Evolutionary conservation across 352 stramenopile species (phyloP).

Genomic region (Phytophthora syringae): DNA sequence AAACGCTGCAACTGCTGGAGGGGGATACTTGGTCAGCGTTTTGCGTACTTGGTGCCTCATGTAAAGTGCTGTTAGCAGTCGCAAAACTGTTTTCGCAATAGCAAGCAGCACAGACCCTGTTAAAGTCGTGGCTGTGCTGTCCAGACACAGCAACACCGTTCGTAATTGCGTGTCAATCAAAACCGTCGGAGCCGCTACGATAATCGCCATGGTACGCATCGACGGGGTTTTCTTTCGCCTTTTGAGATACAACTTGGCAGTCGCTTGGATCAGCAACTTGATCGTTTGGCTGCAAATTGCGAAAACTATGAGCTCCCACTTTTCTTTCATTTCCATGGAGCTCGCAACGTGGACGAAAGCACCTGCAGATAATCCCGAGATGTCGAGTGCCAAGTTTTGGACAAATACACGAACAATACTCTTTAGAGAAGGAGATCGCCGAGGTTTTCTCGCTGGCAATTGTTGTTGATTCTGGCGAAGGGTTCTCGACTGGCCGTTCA

Average conservation of each 20-base stretch:
- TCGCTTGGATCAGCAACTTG: conserved; percentile 29
- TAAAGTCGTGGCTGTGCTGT: conserved; percentile 23
- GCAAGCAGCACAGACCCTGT: conserved; percentile 20
- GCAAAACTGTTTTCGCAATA: conserved; percentile 24
- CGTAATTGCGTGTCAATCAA: conserved; percentile 39
- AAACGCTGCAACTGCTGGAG: not conserved
- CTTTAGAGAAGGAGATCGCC: conserved; percentile 10
- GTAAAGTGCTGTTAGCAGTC: conserved; percentile 7
- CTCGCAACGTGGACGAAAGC: conserved; percentile 34
- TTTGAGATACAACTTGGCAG: conserved; percentile 28
- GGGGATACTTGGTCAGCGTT: conserved; percentile 12
- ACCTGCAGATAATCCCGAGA: conserved; percentile 23
- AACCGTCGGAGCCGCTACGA: conserved; percentile 34
- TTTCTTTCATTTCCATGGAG: conserved; percentile 17
- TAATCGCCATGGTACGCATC: conserved; percentile 33
- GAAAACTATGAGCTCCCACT: conserved; percentile 30
- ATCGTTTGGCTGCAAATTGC: conserved; percentile 21
- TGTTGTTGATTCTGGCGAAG: conserved; percentile 3
- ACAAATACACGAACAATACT: conserved; percentile 24
- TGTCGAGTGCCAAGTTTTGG: conserved; percentile 26
- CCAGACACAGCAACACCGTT: conserved; percentile 31
- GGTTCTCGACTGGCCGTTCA: conserved; percentile 10
- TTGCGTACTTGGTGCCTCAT: conserved; percentile 14
- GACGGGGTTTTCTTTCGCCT: conserved; percentile 18
- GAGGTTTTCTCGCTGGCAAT: not conserved